Conservation (phyloP, 495 filamentous ascomycete species). For the Penicillium paradoxum region DNA sequence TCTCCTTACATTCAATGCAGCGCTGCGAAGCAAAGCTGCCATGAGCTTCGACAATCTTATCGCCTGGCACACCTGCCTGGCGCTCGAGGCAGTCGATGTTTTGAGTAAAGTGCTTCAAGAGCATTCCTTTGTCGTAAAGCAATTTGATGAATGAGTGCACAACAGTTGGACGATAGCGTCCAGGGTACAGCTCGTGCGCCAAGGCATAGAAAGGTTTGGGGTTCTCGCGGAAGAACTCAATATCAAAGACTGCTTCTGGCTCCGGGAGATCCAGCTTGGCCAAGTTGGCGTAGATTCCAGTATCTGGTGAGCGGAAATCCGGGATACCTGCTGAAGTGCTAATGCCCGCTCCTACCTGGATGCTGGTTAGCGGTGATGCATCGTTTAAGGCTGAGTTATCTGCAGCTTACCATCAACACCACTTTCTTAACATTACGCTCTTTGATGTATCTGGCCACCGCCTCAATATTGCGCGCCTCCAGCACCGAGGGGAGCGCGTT, state of each 20-base stretch:
- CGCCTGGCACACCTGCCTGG: constrained; percentile 72
- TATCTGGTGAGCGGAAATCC: constrained; percentile 82
- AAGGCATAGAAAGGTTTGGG: constrained; percentile 88
- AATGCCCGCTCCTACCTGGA: constrained; percentile 47
- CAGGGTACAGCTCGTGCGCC: constrained; percentile 87
- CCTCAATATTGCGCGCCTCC: constrained; percentile 59
- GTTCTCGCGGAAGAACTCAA: constrained; percentile 76
- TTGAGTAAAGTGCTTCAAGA: constrained; percentile 89
- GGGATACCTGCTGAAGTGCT: constrained; percentile 86
- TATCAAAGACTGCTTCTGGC: constrained; percentile 74
- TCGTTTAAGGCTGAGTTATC: no score
- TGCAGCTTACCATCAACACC: constrained; percentile 63
- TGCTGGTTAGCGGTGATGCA: background rate
- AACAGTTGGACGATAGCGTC: constrained; percentile 81
- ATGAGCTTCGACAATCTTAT: constrained; percentile 88
- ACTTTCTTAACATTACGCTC: constrained; percentile 60
- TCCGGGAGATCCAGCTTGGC: constrained; percentile 77
- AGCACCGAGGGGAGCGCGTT: constrained; percentile 60
- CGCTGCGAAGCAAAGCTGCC: constrained; percentile 86
- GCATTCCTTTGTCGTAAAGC: constrained; percentile 67
- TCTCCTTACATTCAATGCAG: constrained; percentile 79
- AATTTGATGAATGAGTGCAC: constrained; percentile 74
- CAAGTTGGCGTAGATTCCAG: constrained; percentile 84
- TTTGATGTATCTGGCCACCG: constrained; percentile 70
- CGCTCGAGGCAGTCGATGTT: constrained; percentile 96